phyloP scores from a whole-genome alignment of 495 filamentous ascomycete genomes.

The Choiromyces venosus region DNA sequence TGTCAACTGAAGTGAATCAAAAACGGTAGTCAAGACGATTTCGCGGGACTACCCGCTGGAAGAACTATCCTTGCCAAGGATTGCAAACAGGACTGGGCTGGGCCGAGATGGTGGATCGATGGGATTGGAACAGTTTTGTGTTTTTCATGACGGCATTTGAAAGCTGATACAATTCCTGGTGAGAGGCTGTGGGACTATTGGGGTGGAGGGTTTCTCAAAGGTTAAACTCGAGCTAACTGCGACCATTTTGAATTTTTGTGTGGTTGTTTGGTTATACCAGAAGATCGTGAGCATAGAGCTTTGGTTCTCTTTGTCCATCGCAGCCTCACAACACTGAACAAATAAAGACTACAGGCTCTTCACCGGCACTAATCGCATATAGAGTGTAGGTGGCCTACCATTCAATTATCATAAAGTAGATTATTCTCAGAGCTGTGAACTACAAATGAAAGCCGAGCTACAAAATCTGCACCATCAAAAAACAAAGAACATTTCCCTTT shows the following conservation, averaged over 20 bases:
- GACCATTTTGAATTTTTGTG: not conserved
- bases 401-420: not conserved
- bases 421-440: not conserved
- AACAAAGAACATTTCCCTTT: not conserved
- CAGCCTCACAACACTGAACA: not conserved
- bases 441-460: not conserved
- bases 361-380: not conserved
- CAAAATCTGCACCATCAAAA: not conserved
- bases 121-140: not conserved
- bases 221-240: not conserved
- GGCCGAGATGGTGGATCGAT: not conserved
- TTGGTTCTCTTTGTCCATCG: not conserved
- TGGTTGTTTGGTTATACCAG: not conserved
- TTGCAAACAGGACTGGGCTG: not conserved
- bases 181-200: not conserved
- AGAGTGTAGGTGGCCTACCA: not conserved
- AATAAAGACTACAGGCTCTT: not conserved
- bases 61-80: not conserved
- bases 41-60: not conserved
- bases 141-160: not conserved
- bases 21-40: not conserved
- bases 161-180: not conserved
- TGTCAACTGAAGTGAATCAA: not conserved
- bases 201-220: not conserved
- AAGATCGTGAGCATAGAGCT: not conserved